Conservation (phyloP, 2,329 filamentous ascomycete genomes). For the Aureobasidium mangrovei region DNA sequence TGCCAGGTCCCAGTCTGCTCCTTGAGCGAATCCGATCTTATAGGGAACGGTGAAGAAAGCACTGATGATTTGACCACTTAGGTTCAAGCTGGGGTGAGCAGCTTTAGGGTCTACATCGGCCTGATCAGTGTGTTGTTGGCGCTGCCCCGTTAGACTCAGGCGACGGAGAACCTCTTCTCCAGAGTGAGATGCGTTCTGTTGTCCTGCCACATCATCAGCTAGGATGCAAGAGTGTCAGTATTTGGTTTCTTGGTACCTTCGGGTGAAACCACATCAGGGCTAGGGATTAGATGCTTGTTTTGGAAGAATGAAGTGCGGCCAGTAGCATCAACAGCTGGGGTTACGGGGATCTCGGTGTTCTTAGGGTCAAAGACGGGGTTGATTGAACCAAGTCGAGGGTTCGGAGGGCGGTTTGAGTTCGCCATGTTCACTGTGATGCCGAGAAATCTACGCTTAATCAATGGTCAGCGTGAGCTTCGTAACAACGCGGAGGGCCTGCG, state of each 20-base stretch:
- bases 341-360: slow-evolving; percentile 35
- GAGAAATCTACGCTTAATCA: background rate
- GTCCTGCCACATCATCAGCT: slow-evolving; percentile 14
- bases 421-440: background rate
- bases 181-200: slow-evolving; percentile 20
- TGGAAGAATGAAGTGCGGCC: slow-evolving; percentile 32
- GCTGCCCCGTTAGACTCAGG: slow-evolving; percentile 38
- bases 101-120: slow-evolving; percentile 45
- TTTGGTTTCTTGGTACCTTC: background rate
- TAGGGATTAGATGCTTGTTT: slow-evolving; percentile 1
- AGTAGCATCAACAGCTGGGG: slow-evolving; percentile 30
- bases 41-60: slow-evolving; percentile 57
- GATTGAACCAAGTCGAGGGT: slow-evolving; percentile 17
- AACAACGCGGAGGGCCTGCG: background rate
- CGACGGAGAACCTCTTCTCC: slow-evolving; percentile 45
- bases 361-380: slow-evolving; percentile 33
- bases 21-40: slow-evolving; percentile 44
- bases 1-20: slow-evolving; percentile 57
- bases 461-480: slow-evolving; percentile 1
- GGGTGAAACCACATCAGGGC: slow-evolving; percentile 14
- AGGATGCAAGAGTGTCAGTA: slow-evolving; percentile 23
- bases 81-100: slow-evolving; percentile 47
- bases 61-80: slow-evolving; percentile 56
- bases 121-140: slow-evolving; percentile 31
- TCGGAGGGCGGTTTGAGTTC: slow-evolving; percentile 1